Evolutionary conservation across 2,329 filamentous ascomycete species (phyloP), one percentile per base, ranked within the genome.

Genomic region (Phyllosticta capitalensis): DNA sequence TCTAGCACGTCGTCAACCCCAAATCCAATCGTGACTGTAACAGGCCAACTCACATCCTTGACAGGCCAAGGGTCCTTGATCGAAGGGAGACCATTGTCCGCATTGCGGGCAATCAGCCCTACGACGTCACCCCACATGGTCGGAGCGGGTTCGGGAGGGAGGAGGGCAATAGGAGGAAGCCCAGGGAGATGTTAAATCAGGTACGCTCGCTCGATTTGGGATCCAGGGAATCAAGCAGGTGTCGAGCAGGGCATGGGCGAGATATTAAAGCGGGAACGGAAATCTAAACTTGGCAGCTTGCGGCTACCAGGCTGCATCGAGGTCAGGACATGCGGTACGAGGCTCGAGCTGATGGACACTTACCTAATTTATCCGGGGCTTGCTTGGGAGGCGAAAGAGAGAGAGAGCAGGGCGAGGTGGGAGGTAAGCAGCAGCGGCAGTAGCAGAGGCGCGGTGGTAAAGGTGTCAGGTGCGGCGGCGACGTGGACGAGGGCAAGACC

Each of bases 1-100:
- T 58, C 55, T 58, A 52, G 22, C 7, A 20, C 21, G 9, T 58
- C 14, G 55, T 38, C 10, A 68, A 92, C 71, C 94, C 96, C 79
- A 10, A 2, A 9, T 5, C 3, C 10, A 20, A 5, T 1, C 3
- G n/a, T 2, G 22, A 28, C 10, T n/a, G 20, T 12, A 9, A 9
- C 54, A n/a, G 14, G 2, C n/a, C 24, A 52, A 71, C 74, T 71
- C 59, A 75, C 74, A 63, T 76, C 72, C 61, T 75, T 74, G 61
- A 64, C 64, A 6, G 70, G 65, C 74, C 74, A 76, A 28, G 71
- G 70, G 54, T 72, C 72, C 22, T 62, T 65, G 52, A 75, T 73
- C 57, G 67, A 64, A 33, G 67, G 67, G 2, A 70, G 63, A 53
- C 67, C 68, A 63, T 65, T 64, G 17, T 64, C 62, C 56, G 68